phyloP scores from a whole-genome alignment of 768 basidiomycete genomes.

The Termitomyces sp. region DNA sequence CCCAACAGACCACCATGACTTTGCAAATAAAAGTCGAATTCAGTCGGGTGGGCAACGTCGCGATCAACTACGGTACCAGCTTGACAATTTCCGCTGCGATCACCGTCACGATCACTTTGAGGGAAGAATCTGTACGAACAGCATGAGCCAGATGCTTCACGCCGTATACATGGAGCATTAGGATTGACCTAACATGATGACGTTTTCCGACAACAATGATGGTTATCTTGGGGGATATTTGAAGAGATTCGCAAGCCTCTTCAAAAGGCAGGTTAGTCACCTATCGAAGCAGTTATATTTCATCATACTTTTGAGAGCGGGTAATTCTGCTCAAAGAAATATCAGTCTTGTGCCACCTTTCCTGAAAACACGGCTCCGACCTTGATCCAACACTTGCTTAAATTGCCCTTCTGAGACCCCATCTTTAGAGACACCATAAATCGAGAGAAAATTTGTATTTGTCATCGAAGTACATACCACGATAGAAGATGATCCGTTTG shows the following conservation, averaged over 20 bases:
- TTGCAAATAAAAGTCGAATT: slow-evolving; percentile 76
- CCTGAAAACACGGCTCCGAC: slow-evolving; percentile 21
- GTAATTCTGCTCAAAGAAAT: slow-evolving; percentile 33
- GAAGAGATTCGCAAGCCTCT: slow-evolving; percentile 51
- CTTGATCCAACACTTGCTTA: slow-evolving; percentile 45
- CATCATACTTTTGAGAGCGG: slow-evolving; percentile 39
- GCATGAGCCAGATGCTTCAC: background rate
- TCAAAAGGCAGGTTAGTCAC: slow-evolving; percentile 5
- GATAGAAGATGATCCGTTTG: slow-evolving; percentile 70
- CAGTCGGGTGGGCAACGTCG: slow-evolving; percentile 63
- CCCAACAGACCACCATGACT: slow-evolving; percentile 76
- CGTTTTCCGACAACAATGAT: slow-evolving; percentile 68
- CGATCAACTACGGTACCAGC: slow-evolving; percentile 78
- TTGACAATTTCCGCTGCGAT: slow-evolving; percentile 66
- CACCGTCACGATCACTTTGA: slow-evolving; percentile 37
- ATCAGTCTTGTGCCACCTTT: background rate
- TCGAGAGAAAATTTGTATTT: background rate
- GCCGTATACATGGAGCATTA: slow-evolving; percentile 7
- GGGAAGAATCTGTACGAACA: slow-evolving; percentile 28
- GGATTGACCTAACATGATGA: slow-evolving; percentile 38
- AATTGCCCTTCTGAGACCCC: slow-evolving; percentile 53
- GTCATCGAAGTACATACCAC: slow-evolving; percentile 35
- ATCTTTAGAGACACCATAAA: slow-evolving; percentile 29
- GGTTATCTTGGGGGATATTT: slow-evolving; percentile 54
- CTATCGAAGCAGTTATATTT: background rate